These are phyloP conservation scores for Candida buenavistaensis DNA, from an alignment of 1,139 yeast species.

Conservation along the genomic window DNA sequence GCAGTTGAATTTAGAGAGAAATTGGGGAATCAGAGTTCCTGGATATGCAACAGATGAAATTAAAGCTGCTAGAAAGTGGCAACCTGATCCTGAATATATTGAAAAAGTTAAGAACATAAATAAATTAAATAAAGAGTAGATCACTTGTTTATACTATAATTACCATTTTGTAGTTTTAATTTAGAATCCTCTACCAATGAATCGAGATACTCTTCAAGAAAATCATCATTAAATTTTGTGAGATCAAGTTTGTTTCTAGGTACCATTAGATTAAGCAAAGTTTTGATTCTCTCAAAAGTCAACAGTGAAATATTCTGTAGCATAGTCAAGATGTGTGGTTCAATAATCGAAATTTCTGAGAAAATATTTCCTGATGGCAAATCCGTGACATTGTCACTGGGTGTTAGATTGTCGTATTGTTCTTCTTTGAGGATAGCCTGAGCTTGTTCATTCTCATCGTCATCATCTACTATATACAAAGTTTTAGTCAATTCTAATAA, in stretches of 20 bases:
- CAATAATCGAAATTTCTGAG: slow-evolving; percentile 9
- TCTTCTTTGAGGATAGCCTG: neutral
- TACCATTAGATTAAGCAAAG: slow-evolving; percentile 13
- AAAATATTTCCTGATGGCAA: slow-evolving; percentile 4
- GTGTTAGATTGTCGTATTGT: slow-evolving; percentile 1
- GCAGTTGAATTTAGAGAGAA: slow-evolving; percentile 87
- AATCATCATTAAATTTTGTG: slow-evolving; percentile 1
- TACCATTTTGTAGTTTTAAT: slow-evolving; percentile 18
- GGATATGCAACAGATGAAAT: slow-evolving; percentile 93
- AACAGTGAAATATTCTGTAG: slow-evolving; percentile 12
- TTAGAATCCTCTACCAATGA: slow-evolving; percentile 18
- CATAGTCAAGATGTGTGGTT: slow-evolving; percentile 10
- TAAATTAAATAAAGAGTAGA: slow-evolving; percentile 7
- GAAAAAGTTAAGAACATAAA: slow-evolving; percentile 47
- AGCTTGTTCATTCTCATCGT: slow-evolving; percentile 9
- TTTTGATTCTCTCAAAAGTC: slow-evolving; percentile 13
- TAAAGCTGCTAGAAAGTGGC: slow-evolving; percentile 78
- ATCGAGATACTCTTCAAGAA: slow-evolving; percentile 17
- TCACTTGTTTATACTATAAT: slow-evolving; percentile 15
- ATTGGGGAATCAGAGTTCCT: slow-evolving; percentile 94
- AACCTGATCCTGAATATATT: slow-evolving; percentile 68
- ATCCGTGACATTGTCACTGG: slow-evolving; percentile 1
- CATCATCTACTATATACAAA: slow-evolving; percentile 22
- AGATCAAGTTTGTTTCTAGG: slow-evolving; percentile 14
- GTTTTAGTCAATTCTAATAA: slow-evolving; percentile 37